Evolutionary conservation across 768 basidiomycete species (phyloP).

Genomic region (Mycena chlorophos): DNA sequence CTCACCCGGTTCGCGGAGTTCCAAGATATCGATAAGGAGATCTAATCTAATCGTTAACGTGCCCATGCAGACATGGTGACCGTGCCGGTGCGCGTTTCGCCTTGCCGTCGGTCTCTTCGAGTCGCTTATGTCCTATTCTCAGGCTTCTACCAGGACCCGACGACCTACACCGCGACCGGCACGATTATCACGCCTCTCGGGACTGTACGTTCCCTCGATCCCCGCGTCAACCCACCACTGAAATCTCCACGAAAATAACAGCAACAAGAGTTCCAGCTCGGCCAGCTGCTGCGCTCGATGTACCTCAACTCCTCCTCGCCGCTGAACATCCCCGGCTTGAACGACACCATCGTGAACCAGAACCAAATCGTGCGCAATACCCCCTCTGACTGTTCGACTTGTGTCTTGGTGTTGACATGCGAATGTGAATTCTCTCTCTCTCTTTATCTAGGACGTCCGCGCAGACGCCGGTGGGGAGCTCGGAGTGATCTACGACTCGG

Average conservation of each 20-base stretch:
- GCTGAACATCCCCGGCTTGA: constrained; percentile 50
- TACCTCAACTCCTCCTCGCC: constrained; percentile 58
- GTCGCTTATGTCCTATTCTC: not conserved
- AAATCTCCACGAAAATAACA: constrained; percentile 24
- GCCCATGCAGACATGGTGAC: constrained; percentile 56
- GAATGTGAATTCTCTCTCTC: not conserved
- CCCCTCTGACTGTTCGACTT: not conserved
- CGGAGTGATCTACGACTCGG: constrained; percentile 65
- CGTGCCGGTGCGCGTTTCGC: constrained; percentile 39
- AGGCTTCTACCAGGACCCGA: constrained; percentile 68
- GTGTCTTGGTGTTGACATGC: not conserved
- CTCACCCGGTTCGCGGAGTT: constrained; percentile 26
- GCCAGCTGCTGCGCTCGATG: constrained; percentile 47
- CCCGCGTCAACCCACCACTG: too few species aligned
- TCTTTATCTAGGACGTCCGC: constrained; percentile 34
- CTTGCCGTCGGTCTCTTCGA: not conserved
- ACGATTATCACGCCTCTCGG: constrained; percentile 71
- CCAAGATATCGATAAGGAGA: not conserved
- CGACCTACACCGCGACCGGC: constrained; percentile 53
- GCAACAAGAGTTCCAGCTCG: constrained; percentile 61
- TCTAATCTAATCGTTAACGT: not conserved
- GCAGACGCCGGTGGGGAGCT: constrained; percentile 74
- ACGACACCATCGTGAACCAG: constrained; percentile 35
- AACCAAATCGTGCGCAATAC: constrained; percentile 31
- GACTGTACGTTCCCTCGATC: constrained; percentile 44